Conservation (phyloP, 2,329 filamentous ascomycete genomes). For the Arthrobotrys sinensis region DNA sequence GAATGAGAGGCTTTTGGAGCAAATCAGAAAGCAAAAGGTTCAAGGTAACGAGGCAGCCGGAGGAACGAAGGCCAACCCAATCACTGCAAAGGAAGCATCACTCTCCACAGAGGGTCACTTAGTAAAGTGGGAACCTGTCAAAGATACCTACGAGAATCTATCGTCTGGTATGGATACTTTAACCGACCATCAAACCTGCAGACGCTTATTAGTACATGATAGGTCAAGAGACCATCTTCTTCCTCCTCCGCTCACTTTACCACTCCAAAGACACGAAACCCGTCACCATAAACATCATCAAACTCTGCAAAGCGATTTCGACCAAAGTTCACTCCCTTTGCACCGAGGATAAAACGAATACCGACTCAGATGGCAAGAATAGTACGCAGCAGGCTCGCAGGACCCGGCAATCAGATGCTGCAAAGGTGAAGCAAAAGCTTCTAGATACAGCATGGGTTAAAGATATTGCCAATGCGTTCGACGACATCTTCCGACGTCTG, state of each 20-base stretch:
- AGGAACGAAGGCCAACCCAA: slow-evolving; percentile 3
- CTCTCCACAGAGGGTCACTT: neutral
- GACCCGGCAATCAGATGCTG: slow-evolving; percentile 39
- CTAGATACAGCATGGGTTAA: slow-evolving; percentile 43
- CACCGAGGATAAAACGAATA: slow-evolving; percentile 8
- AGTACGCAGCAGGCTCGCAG: slow-evolving; percentile 17
- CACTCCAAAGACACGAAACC: slow-evolving; percentile 34
- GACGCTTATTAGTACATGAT: neutral
- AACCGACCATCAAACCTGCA: neutral
- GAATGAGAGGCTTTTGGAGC: slow-evolving; percentile 30
- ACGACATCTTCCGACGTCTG: slow-evolving; percentile 50
- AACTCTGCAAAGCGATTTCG: slow-evolving; percentile 47
- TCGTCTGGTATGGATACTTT: slow-evolving; percentile 13
- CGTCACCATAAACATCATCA: slow-evolving; percentile 21
- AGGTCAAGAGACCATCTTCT: slow-evolving; percentile 33
- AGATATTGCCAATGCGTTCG: slow-evolving; percentile 37
- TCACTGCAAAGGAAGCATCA: neutral
- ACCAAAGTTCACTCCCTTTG: slow-evolving; percentile 41
- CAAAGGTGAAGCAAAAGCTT: slow-evolving; percentile 23
- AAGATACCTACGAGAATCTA: slow-evolving; percentile 38
- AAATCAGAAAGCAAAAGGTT: slow-evolving; percentile 18
- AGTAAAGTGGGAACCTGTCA: slow-evolving; percentile 48
- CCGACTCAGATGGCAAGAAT: neutral
- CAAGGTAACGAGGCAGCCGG: neutral
- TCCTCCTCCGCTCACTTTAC: slow-evolving; percentile 40